Percentiles rank a stretch among this genome's conserved stretches.
phyloP scores from a whole-genome alignment of 441 rosid genomes.

The Erodium moschatum region DNA sequence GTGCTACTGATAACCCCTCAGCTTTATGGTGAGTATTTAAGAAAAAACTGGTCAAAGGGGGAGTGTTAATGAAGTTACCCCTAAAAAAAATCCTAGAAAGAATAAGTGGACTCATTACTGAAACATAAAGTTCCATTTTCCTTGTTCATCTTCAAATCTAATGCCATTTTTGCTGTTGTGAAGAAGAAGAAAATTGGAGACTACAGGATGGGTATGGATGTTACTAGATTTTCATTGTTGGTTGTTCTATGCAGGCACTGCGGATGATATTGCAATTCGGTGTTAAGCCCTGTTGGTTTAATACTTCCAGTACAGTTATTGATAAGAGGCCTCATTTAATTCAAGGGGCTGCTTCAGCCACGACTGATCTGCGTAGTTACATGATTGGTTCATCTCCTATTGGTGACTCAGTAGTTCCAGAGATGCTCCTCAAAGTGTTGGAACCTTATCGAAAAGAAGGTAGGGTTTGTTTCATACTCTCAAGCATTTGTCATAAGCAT shows the following conservation, averaged over 20 bases:
- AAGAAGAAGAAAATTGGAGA: conserved; percentile 11
- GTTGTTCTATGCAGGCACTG: conserved; percentile 54
- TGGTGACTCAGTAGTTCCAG: conserved; percentile 90
- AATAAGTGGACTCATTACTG: too few relatives aligned
- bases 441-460: conserved; percentile 88
- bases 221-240: conserved; percentile 10
- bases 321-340: conserved; percentile 70
- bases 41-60: too few relatives aligned
- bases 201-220: conserved; percentile 13
- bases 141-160: conserved; percentile 12
- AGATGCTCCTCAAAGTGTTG: conserved; percentile 87
- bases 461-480: conserved; percentile 20
- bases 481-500: background rate
- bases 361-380: conserved; percentile 79
- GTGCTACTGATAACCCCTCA: too few relatives aligned
- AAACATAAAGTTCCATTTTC: background rate
- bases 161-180: conserved; percentile 1
- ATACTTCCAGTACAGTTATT: conserved; percentile 62
- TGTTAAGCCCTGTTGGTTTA: conserved; percentile 92
- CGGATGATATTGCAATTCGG: conserved; percentile 93
- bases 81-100: too few relatives aligned
- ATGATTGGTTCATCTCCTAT: conserved; percentile 65
- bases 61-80: too few relatives aligned
- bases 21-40: too few relatives aligned
- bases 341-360: conserved; percentile 61